phyloP scores from a whole-genome alignment of 768 basidiomycete species.

The Leucosporidium yakuticum region DNA sequence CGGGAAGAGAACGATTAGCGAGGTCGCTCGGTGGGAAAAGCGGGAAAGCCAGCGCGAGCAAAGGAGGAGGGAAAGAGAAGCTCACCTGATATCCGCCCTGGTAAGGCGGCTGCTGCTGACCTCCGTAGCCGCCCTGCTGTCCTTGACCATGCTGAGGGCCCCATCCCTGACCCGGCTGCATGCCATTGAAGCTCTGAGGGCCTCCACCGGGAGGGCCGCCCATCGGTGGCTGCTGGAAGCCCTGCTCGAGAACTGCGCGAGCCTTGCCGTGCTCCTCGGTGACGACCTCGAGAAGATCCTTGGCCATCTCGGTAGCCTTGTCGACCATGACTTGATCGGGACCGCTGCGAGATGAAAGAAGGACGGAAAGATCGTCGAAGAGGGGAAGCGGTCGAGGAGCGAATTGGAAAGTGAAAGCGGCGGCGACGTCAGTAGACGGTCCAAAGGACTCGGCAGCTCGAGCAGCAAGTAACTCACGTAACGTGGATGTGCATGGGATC shows the following conservation, averaged over 20 bases:
- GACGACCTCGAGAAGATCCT: conserved; percentile 85
- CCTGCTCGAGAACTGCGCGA: conserved; percentile 42
- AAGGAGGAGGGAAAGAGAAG: neutral
- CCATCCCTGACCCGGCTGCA: neutral
- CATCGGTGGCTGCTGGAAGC: conserved; percentile 3
- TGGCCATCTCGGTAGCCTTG: conserved; percentile 76
- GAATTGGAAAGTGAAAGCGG: conserved; percentile 11
- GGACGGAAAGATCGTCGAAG: neutral
- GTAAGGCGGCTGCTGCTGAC: conserved; percentile 8
- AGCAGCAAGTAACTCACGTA: conserved; percentile 54
- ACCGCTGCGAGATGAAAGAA: conserved; percentile 48
- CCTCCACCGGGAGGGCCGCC: neutral
- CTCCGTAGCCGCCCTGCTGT: conserved; percentile 6
- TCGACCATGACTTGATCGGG: conserved; percentile 83
- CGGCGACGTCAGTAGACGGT: no score
- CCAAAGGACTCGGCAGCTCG: conserved; percentile 25
- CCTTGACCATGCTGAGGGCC: conserved; percentile 9
- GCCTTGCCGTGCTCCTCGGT: conserved; percentile 80
- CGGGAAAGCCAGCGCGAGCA: no score
- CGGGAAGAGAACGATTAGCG: no score
- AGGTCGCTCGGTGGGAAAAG: no score
- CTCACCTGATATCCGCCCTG: conserved; percentile 20
- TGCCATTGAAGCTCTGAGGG: neutral
- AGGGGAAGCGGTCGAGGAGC: neutral
- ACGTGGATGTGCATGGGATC: conserved; percentile 90